Evolutionary conservation across 768 basidiomycete species (phyloP), one percentile per base, ranked within the genome.

Genomic region (Lactarius psammicola): DNA sequence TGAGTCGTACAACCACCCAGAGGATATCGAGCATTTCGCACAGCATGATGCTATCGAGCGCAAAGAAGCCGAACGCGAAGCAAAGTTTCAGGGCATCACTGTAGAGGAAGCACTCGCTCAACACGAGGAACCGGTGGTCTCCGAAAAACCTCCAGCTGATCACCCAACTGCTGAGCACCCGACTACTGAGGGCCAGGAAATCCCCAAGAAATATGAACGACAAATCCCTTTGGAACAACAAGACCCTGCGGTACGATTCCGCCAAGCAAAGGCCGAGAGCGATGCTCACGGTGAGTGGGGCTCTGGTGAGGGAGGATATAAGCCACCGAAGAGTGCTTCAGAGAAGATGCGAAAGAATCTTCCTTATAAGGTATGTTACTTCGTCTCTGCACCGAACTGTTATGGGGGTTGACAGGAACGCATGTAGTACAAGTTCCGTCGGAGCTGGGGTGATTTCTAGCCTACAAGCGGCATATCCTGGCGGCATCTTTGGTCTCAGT

Each of bases 1-100:
- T 74, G 93, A 94, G 70, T 84, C 95, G 0, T 99, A 98, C 78
- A 89, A 74, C 66, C 97, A 99, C 75, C 90, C 94, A 0, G 97
- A 98, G 76, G 94, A 94, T 75, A 63, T 89, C 55, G 95, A 95
- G 71, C 96, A 99, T 74, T 98, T 98, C 73, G 82, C 86, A 31
- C 86, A 92, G 60, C 96, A 98, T 74, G 92, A 90, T 70, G 71
- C 77, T 4, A 98, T 98, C 66, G 96, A 98, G 73, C 83, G 75
- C 10, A 77, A 87, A 69, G 96, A 98, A 77, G 90, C 88, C 28
- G 87, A 89, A 72, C 85, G 87, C 30, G 94, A 95, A 76, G 90
- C 94, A 13, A 80, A 81, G 73, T 97, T 80, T 76, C 90, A 94
- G 74, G 94, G 95, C 30, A 84, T 96, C 58, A 76, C 85, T 9